Evolutionary conservation across 2,329 filamentous ascomycete species (phyloP).

Genomic region (Fusarium zealandicum): DNA sequence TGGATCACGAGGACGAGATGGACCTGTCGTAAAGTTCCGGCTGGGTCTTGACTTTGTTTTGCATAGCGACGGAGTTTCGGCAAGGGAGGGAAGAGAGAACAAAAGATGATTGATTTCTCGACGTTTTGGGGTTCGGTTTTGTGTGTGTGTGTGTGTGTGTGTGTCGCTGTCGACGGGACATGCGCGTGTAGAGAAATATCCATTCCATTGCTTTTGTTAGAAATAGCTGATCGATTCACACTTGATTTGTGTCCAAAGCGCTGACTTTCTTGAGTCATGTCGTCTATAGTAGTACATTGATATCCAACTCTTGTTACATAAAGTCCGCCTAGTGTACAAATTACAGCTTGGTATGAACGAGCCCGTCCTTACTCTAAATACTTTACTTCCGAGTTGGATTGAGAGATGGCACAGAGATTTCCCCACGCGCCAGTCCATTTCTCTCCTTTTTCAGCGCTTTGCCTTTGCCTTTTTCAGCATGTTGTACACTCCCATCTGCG

Average conservation of each 20-base stretch:
- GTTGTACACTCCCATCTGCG: conserved; percentile 54
- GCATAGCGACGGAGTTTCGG: conserved; percentile 44
- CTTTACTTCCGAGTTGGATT: background rate
- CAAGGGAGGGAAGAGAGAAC: conserved; percentile 10
- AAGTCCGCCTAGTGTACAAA: conserved; percentile 13
- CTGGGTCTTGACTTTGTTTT: conserved; percentile 15
- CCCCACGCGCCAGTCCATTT: conserved; percentile 3
- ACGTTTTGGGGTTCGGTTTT: background rate
- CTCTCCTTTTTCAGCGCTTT: conserved; percentile 16
- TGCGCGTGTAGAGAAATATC: background rate
- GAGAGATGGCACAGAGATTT: conserved; percentile 6
- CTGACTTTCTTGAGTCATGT: background rate
- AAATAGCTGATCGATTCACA: background rate
- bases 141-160: no score
- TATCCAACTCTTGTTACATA: conserved; percentile 1
- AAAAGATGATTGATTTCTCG: conserved; percentile 15
- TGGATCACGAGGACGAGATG: conserved; percentile 56
- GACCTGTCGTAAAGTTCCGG: conserved; percentile 50
- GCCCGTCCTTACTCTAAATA: conserved; percentile 14
- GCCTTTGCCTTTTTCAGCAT: conserved; percentile 34
- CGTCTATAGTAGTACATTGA: conserved; percentile 9
- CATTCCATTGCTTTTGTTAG: no score
- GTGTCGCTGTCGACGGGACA: background rate
- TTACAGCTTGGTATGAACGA: background rate
- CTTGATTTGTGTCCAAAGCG: background rate